Base-by-base conservation (phyloP, 495 filamentous ascomycete species). In the Aspergillus affinis region DNA sequence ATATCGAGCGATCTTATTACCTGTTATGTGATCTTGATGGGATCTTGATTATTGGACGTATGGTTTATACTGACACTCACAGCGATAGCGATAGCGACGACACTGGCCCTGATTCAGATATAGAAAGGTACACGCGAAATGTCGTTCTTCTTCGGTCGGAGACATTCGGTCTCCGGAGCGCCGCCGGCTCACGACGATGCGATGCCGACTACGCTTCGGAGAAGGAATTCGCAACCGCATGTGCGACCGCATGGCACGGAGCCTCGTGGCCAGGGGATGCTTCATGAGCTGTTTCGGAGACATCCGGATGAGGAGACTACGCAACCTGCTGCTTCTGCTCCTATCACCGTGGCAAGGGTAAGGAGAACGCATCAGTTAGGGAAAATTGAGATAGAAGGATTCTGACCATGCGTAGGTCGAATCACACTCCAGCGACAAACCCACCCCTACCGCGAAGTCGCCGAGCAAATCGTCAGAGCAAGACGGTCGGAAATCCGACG, bases 211-310 rank as follows among this genome's bases (percentile, higher is more conserved):
- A 15, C 23, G 18, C 20, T 12, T 19, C n/a, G 13, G 41, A 45
- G 55, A 51, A 20, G 50, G 58, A 57, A 36, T n/a, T 67, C 64
- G 10, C 32, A 51, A n/a, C 64, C 64, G 26, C 50, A 63, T 56
- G 29, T 47, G 0, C 45, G 20, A 27, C 32, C n/a, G 2, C 29
- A 29, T 18, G 48, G 27, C 6, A 19, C 18, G 18, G 60, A 63
- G 0, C 21, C 62, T 6, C 58, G 55, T 12, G 29, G 50, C 8
- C 57, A 61, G 12, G 61, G 62, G 10, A 17, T 66, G n/a, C 51
- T 77, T n/a, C 69, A 67, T 48, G 63, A 63, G 5, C 48, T 77
- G 5, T 75, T 75, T 55, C 66, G 69, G 17, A 66, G 64, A 52
- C 61, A 54, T 32, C 71, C 61, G 7, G 65, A 29, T 17, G 50